Conservation (phyloP, 305 asterid species). For the Solanum hybrid region DNA sequence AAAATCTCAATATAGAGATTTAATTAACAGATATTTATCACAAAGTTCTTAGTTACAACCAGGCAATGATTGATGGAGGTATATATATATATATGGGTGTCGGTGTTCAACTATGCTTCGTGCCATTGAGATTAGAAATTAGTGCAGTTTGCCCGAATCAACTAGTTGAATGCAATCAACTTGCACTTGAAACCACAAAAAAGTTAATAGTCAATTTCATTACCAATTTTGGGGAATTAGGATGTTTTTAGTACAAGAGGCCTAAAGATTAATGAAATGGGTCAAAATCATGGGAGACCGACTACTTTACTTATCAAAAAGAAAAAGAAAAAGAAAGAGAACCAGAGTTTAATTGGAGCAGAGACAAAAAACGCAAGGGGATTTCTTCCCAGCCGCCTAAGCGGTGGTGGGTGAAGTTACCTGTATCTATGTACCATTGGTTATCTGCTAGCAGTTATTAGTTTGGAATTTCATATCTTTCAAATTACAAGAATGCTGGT, state of each 20-base stretch:
- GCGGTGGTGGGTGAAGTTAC: not conserved
- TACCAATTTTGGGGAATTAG: not conserved
- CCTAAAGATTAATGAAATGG: not conserved
- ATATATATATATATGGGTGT: not conserved
- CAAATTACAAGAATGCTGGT: not conserved
- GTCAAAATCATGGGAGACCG: not conserved
- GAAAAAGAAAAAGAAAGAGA: not conserved
- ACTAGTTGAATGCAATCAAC: not conserved
- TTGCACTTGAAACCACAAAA: not conserved
- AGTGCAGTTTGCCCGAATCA: not conserved
- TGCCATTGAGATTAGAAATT: not conserved
- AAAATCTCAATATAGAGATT: not conserved
- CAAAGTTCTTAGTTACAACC: not conserved
- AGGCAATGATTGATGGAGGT: not conserved
- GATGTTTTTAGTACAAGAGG: not conserved
- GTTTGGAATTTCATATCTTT: not conserved
- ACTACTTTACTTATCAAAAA: not conserved
- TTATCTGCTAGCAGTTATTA: not conserved
- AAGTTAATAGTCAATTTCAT: not conserved
- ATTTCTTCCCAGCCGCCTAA: not conserved
- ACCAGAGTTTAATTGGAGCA: not conserved
- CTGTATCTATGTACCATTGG: not conserved
- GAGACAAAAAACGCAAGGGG: not conserved
- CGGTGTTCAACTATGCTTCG: not conserved
- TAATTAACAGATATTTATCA: not conserved